Evolutionary conservation across 2,329 filamentous ascomycete genomes (phyloP).

Genomic region (Penicillium sp.): DNA sequence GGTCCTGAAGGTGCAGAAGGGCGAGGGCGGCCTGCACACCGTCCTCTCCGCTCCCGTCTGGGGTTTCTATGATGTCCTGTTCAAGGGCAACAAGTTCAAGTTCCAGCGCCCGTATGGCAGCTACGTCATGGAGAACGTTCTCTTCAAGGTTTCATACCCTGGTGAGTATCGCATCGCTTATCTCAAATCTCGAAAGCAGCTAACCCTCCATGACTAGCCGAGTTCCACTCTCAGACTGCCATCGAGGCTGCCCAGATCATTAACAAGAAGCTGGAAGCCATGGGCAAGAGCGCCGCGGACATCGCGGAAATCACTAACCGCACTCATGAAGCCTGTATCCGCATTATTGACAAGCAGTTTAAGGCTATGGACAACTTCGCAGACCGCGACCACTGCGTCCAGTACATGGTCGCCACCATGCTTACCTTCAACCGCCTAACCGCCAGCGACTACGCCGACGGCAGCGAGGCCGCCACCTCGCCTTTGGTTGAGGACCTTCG

Average conservation of each 20-base stretch:
- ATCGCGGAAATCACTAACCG: constrained; percentile 91
- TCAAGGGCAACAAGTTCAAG: constrained; percentile 90
- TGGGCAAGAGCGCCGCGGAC: constrained; percentile 87
- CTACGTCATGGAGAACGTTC: constrained; percentile 99
- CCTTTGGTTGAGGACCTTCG: constrained; percentile 84
- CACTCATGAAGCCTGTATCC: constrained; percentile 96
- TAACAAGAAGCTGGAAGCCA: constrained; percentile 70
- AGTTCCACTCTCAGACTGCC: constrained; percentile 98
- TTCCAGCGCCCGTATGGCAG: constrained; percentile 95
- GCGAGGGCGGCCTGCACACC: constrained; percentile 84
- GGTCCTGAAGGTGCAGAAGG: constrained; percentile 82
- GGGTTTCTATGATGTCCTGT: constrained; percentile 98
- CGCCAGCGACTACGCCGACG: constrained; percentile 89
- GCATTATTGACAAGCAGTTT: constrained; percentile 99
- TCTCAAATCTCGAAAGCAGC: neutral
- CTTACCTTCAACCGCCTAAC: constrained; percentile 90
- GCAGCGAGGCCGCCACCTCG: constrained; percentile 84
- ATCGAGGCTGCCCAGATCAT: constrained; percentile 91
- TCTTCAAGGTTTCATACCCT: constrained; percentile 99
- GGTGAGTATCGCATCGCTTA: constrained; percentile 49
- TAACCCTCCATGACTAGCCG: constrained; percentile 49
- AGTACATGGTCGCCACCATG: constrained; percentile 97
- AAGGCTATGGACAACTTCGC: constrained; percentile 99
- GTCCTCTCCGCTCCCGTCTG: constrained; percentile 88
- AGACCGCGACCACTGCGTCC: constrained; percentile 95